Base-by-base conservation (phyloP, 139 green algal species). In the Coccomyxa sp. region DNA sequence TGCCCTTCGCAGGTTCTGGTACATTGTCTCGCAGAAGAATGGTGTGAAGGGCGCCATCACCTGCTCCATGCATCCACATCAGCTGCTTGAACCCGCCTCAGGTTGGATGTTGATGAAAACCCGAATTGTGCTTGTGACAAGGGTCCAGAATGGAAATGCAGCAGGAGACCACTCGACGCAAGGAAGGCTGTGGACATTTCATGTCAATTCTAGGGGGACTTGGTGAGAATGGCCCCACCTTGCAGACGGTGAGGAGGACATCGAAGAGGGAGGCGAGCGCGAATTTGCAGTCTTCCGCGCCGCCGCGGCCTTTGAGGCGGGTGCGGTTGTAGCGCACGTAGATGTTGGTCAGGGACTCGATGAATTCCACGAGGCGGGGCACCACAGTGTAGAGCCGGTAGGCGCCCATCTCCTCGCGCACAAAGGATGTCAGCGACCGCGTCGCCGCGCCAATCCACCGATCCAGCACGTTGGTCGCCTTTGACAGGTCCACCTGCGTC, bases 331-430 rank as follows among this genome's bases (percentile, higher is more conserved):
- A 98, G 38, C 97, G 90, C 82, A 99, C 96, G 86, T 99, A 99
- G 76, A 99, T 92, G 88, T 99, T 99, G 81, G 97, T 99, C 28
- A 99, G 91, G 71, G 87, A 87, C 58, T 98, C 97, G 79, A 99
- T 98, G 91, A 99, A 99, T 79, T 93, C 92, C 76, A 95, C 94
- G 80, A 98, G 90, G 88, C 90, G 92, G 13, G 95, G 95, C 79
- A 98, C 93, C 75, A 98, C 95, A 9, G 96, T 99, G 93, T 99
- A 99, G 78, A 99, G 92, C n/a, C 94, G 87, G 90, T 99, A 99
- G 13, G 87, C 95, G 59, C 91, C 90, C 97, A 99, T 99, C 93
- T 99, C 97, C 28, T 27, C 13, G 27, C 79, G 58, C 71, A 87
- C 83, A 84, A 96, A 98, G 15, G 82, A 82, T 10, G 91, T 92